Conservation (phyloP, 257 asterid species). For the Lycium ferocissimum region DNA sequence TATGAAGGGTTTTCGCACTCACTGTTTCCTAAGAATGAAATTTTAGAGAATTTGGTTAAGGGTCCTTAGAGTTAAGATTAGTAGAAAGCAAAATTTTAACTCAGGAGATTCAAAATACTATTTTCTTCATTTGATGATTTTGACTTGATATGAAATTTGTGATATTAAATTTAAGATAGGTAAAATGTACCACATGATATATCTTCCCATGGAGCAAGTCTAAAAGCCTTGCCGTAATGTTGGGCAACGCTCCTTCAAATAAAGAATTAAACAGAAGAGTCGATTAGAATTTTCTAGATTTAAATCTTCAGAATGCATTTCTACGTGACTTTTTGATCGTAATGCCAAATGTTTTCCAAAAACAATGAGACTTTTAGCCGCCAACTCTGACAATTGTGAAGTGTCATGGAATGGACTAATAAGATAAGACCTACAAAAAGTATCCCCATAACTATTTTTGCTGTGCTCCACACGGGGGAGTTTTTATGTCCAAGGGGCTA, state of each 20-base stretch:
- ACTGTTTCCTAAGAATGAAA: too few relatives aligned
- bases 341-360: not conserved
- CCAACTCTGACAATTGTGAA: constrained; percentile 9
- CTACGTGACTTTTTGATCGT: not conserved
- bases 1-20: too few relatives aligned
- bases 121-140: too few relatives aligned
- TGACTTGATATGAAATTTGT: too few relatives aligned
- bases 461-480: not conserved
- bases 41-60: too few relatives aligned
- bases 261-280: not conserved
- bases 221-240: not conserved
- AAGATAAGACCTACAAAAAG: not conserved
- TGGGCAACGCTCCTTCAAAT: not conserved
- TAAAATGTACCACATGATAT: too few relatives aligned
- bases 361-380: not conserved
- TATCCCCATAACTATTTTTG: not conserved
- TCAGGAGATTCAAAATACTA: too few relatives aligned
- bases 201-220: not conserved
- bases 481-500: not conserved
- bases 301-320: not conserved
- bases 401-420: not conserved
- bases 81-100: too few relatives aligned
- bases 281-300: not conserved
- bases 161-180: too few relatives aligned
- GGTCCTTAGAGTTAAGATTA: too few relatives aligned